Percentiles rank a stretch among this genome's conserved stretches.
phyloP scores from a whole-genome alignment of 306 rosid genomes.

The Heteromeles arbutifolia region DNA sequence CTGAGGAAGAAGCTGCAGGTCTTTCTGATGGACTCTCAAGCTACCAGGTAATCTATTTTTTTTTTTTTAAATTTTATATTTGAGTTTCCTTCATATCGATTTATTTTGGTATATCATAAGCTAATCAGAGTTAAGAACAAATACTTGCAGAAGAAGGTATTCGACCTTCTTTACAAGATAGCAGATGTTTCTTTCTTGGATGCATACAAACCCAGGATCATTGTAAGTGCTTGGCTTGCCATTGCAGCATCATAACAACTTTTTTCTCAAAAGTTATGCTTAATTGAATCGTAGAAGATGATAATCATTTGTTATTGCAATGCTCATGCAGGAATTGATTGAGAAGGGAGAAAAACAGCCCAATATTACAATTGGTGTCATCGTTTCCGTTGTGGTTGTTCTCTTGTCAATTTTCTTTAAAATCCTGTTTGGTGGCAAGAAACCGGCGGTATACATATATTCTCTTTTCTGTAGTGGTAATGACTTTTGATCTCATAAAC shows the following conservation, averaged over 20 bases:
- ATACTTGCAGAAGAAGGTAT: constrained; percentile 60
- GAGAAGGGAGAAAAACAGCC: constrained; percentile 76
- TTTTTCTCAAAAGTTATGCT: background rate
- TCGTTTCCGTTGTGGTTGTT: constrained; percentile 45
- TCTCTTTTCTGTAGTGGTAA: background rate
- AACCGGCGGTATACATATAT: constrained; percentile 17
- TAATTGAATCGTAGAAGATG: background rate
- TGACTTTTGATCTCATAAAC: background rate
- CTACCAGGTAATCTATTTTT: constrained; percentile 36
- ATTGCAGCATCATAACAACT: background rate
- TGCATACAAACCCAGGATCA: constrained; percentile 51
- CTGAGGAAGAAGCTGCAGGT: constrained; percentile 47
- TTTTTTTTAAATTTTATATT: background rate
- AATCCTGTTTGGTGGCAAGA: constrained; percentile 65
- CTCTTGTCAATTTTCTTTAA: constrained; percentile 46
- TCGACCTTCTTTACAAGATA: constrained; percentile 66
- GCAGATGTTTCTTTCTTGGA: constrained; percentile 67
- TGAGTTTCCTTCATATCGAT: background rate
- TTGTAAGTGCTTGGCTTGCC: constrained; percentile 31
- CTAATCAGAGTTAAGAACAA: background rate
- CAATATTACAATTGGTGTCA: constrained; percentile 59
- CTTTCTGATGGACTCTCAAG: constrained; percentile 53
- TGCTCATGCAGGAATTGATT: constrained; percentile 53
- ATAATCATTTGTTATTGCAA: constrained; percentile 1
- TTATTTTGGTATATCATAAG: background rate